Evolutionary conservation across 2,329 filamentous ascomycete species (phyloP), one percentile per base, ranked within the genome.

Genomic region (Lasiodiplodia gonubiensis): DNA sequence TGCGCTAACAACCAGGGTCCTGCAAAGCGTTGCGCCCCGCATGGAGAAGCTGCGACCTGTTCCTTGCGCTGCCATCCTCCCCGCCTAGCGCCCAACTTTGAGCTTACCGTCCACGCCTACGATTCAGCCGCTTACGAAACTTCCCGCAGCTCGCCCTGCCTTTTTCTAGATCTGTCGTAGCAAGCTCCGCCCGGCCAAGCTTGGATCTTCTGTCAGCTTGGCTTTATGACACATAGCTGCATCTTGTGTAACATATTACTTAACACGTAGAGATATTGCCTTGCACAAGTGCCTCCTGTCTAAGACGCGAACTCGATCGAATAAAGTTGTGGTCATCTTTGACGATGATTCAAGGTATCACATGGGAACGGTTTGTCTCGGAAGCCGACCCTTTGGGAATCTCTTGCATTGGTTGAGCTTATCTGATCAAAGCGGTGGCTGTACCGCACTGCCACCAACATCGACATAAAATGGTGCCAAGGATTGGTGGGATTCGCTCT

Each of bases 41-140:
- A 42, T 35, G 39, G 39, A 49, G 57, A 59, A 46, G 5, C 23
- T 21, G 11, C 7, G 30, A 33, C 30, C 42, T 27, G 27, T 21
- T 49, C 57, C 14, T 48, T 21, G 39, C 18, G 25, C 23, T 60
- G 25, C 10, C 37, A 6, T 48, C 33, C 12, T 21, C 54, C 35
- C 21, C 16, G n/a, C 35, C 3, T 10, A 35, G 10, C 23, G 16
- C 46, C 37, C 21, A 49, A 42, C 57, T 27, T 18, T 33, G 39
- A 33, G 55, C 30, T 48, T 48, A 23, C 39, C 7, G 2, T 16
- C 25, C 57, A 27, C 39, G 23, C 11, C 18, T 35, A 39, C 49
- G 57, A 61, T 61, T 61, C 57, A 61, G 42, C 30, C 25, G 11
- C 37, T 60, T 12, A 60, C 30, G 48, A 60, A 39, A 48, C 23